Percentiles rank a stretch among this genome's conserved stretches.
Conservation (phyloP, 2,329 filamentous ascomycete species). For the Tolypocladium pustulatum region DNA sequence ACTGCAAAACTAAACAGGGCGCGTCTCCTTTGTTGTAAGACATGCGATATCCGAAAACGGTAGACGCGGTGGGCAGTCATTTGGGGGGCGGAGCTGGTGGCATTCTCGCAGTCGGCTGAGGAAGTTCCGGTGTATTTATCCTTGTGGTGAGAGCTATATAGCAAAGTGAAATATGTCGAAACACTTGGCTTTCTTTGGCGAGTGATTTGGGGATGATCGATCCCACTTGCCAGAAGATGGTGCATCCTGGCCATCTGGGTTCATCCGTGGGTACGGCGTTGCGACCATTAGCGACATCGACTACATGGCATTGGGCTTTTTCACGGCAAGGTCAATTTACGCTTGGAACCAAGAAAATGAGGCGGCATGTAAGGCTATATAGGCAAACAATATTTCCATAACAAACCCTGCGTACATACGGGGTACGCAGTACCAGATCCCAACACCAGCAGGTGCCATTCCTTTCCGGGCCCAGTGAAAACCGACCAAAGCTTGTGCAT, state of each 20-base stretch:
- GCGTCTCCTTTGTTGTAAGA: conserved; percentile 7
- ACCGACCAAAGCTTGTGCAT: neutral
- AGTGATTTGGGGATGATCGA: neutral
- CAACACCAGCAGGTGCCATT: neutral
- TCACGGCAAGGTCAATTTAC: neutral
- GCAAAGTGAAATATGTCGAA: neutral
- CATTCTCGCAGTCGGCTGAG: neutral
- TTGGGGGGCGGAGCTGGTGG: neutral
- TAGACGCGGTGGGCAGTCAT: neutral
- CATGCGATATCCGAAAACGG: conserved; percentile 5
- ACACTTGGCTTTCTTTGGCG: neutral
- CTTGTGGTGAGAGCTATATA: neutral
- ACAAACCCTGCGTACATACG: neutral
- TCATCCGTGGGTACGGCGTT: neutral
- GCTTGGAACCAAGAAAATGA: too few relatives aligned
- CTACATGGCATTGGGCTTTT: neutral
- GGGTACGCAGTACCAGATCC: neutral
- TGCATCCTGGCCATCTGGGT: neutral
- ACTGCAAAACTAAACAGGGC: neutral
- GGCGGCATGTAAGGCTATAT: too few relatives aligned
- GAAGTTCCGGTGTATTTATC: neutral
- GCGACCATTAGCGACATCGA: neutral
- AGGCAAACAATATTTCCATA: too few relatives aligned
- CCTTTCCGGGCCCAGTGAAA: neutral
- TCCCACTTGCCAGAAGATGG: neutral